phyloP scores from a whole-genome alignment of 2,329 filamentous ascomycete species.

The Pezicula radicicola region DNA sequence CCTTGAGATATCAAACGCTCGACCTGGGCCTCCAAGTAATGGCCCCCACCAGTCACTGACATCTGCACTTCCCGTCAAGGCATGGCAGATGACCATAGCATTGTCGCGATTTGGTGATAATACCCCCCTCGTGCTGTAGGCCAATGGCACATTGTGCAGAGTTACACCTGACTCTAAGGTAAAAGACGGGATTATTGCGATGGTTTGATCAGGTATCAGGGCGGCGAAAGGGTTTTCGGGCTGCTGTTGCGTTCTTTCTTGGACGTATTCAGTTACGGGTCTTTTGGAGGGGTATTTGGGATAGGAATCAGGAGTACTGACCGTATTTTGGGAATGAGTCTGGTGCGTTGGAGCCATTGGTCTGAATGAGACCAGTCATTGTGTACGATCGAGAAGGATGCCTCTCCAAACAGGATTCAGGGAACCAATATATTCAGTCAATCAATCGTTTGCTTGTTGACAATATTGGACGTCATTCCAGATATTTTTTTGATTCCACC shows the following conservation, averaged over 20 bases:
- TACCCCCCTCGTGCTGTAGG: constrained; percentile 63
- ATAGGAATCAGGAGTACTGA: constrained; percentile 19
- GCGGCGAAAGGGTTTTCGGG: constrained; percentile 88
- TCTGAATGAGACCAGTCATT: neutral
- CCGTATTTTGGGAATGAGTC: constrained; percentile 14
- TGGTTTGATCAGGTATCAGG: constrained; percentile 84
- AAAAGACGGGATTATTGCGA: constrained; percentile 84
- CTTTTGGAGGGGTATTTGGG: constrained; percentile 25
- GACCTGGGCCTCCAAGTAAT: constrained; percentile 71
- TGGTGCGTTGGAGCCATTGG: constrained; percentile 3
- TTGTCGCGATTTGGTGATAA: constrained; percentile 59
- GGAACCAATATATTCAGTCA: no score
- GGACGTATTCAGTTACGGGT: constrained; percentile 51
- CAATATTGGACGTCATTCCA: neutral
- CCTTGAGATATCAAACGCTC: constrained; percentile 75
- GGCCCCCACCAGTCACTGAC: constrained; percentile 89
- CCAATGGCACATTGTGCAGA: constrained; percentile 71
- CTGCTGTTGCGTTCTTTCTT: constrained; percentile 48
- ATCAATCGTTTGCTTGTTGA: no score
- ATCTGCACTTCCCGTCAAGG: constrained; percentile 80
- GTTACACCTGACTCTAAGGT: constrained; percentile 89
- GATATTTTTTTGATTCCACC: neutral
- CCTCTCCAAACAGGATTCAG: neutral
- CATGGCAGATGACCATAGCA: constrained; percentile 77
- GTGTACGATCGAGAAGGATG: neutral